phyloP scores from a whole-genome alignment of 23 red algal species.

The Rhodosorus marinus region DNA sequence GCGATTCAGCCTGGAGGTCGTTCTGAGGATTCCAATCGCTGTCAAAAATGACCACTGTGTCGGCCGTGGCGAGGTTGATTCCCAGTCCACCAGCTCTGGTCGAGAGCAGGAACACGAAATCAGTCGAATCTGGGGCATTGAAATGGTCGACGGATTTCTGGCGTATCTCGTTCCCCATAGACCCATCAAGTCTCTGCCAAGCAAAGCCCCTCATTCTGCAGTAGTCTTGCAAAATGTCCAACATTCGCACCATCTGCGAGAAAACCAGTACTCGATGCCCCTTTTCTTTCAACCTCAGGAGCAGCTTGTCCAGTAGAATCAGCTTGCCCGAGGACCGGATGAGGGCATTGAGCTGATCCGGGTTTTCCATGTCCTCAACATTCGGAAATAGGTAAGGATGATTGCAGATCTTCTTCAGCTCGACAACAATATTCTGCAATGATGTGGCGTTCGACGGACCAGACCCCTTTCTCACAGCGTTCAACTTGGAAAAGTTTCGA shows the following conservation, averaged over 20 bases:
- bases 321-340: conserved; percentile 74
- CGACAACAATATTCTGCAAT: conserved; percentile 62
- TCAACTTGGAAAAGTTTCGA: conserved; percentile 70
- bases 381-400: conserved; percentile 80
- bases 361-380: conserved; percentile 8
- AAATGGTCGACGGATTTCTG: conserved; percentile 75
- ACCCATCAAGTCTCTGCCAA: conserved; percentile 71
- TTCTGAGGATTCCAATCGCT: conserved; percentile 96
- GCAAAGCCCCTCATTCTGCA: conserved; percentile 81
- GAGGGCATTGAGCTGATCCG: conserved; percentile 20
- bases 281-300: conserved; percentile 51
- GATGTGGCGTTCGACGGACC: conserved; percentile 25
- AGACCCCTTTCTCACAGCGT: conserved; percentile 13
- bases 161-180: conserved; percentile 59
- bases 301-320: conserved; percentile 78
- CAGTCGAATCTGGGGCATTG: conserved; percentile 75
- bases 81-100: conserved; percentile 76
- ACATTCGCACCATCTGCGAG: conserved; percentile 96
- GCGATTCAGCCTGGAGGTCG: conserved; percentile 72
- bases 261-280: conserved; percentile 86
- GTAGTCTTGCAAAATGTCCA: conserved; percentile 91
- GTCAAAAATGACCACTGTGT: conserved; percentile 93
- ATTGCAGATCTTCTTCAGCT: conserved; percentile 94
- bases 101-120: conserved; percentile 72
- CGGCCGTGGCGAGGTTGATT: conserved; percentile 85